Evolutionary conservation across 2,329 filamentous ascomycete species (phyloP).

Genomic region (Hymenoscyphus repandus): DNA sequence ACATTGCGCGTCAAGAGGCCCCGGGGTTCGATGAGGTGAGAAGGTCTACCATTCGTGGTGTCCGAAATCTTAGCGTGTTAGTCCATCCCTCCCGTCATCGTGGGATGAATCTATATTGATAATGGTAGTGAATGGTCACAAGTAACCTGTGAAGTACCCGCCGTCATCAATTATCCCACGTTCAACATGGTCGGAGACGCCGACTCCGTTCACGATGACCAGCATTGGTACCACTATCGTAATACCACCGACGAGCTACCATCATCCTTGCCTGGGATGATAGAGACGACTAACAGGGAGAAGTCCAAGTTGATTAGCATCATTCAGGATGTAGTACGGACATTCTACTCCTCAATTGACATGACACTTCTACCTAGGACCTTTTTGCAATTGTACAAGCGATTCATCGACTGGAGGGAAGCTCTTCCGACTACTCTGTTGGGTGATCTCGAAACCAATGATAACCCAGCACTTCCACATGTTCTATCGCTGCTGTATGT

Average conservation of each 20-base stretch:
- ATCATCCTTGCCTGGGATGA: constrained; percentile 19
- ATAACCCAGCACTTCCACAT: constrained; percentile 27
- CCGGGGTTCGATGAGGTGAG: constrained; percentile 25
- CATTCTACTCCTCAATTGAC: constrained; percentile 22
- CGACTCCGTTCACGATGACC: constrained; percentile 17
- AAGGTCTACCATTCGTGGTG: constrained; percentile 29
- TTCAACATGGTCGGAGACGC: constrained; percentile 13
- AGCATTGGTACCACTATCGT: constrained; percentile 26
- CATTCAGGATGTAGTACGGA: constrained; percentile 23
- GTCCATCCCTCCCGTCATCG: constrained; percentile 7
- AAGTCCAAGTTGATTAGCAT: constrained; percentile 28
- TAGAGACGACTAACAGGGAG: constrained; percentile 29
- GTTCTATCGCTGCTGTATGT: constrained; percentile 31
- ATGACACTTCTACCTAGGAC: constrained; percentile 16
- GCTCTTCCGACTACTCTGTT: constrained; percentile 23
- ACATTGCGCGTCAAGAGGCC: constrained; percentile 9
- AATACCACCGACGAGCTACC: constrained; percentile 16
- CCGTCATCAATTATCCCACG: constrained; percentile 3
- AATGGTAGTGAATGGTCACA: constrained; percentile 31
- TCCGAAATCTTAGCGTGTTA: constrained; percentile 32
- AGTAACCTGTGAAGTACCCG: constrained; percentile 28
- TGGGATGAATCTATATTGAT: constrained; percentile 17
- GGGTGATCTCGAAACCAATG: constrained; percentile 18
- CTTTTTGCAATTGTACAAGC: constrained; percentile 26
- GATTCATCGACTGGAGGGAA: constrained; percentile 26